Evolutionary conservation across 768 basidiomycete species (phyloP).

Genomic region (Crassisporium funariophilum): DNA sequence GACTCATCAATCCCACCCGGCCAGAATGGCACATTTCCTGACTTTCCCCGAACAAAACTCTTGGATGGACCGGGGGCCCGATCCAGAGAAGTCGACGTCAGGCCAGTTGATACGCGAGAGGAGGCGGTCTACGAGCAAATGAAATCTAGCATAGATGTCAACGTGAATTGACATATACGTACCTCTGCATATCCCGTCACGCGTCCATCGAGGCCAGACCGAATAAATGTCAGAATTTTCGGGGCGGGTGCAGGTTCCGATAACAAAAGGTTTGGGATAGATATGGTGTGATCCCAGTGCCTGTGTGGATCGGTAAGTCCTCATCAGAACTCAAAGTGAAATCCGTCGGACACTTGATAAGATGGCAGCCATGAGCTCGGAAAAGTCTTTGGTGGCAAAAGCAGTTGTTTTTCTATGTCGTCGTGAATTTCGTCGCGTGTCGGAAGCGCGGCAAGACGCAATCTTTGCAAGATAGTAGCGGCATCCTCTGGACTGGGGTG

Average conservation of each 20-base stretch:
- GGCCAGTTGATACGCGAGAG: constrained; percentile 60
- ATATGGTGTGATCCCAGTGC: constrained; percentile 69
- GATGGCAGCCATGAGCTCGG: constrained; percentile 73
- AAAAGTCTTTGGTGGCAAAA: constrained; percentile 67
- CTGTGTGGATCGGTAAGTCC: constrained; percentile 37
- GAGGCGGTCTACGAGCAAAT: constrained; percentile 50
- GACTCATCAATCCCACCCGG: constrained; percentile 89
- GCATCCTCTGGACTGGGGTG: constrained; percentile 44
- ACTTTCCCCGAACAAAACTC: constrained; percentile 92
- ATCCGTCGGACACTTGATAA: constrained; percentile 76
- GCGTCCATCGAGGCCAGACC: constrained; percentile 77
- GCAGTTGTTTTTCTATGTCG: constrained; percentile 74
- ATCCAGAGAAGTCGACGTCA: constrained; percentile 83
- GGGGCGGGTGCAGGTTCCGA: constrained; percentile 73
- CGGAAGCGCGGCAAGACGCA: constrained; percentile 61
- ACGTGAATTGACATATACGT: constrained; percentile 10
- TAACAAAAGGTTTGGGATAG: constrained; percentile 64
- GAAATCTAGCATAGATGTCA: too few relatives aligned
- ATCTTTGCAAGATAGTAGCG: constrained; percentile 46
- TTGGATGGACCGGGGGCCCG: constrained; percentile 79
- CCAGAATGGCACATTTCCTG: constrained; percentile 89
- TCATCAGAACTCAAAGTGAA: constrained; percentile 8
- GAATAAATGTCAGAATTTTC: constrained; percentile 71
- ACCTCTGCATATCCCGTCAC: constrained; percentile 86
- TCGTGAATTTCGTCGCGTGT: constrained; percentile 59